These are phyloP conservation scores for Calonectria hongkongensis DNA, from an alignment of 2,329 filamentous ascomycete species.

Conservation along the genomic window DNA sequence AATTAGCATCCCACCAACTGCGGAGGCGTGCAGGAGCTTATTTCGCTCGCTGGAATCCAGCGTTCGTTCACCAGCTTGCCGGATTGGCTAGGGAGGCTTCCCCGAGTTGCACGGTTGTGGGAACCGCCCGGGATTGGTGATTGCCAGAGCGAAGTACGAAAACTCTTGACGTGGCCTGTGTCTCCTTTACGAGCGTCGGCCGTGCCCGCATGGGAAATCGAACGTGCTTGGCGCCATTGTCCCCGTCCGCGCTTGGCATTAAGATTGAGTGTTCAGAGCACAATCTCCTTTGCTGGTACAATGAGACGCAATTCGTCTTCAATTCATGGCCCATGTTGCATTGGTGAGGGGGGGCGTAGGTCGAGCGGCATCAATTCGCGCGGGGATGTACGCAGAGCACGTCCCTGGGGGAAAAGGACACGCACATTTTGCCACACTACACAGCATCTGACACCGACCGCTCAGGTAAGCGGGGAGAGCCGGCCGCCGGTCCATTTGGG, in stretches of 20 bases:
- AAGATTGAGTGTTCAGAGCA: neutral
- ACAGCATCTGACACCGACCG: neutral
- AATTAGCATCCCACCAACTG: slow-evolving; percentile 23
- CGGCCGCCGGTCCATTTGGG: neutral
- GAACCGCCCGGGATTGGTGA: neutral
- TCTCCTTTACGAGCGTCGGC: slow-evolving; percentile 9
- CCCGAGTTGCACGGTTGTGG: neutral
- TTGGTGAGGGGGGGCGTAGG: neutral
- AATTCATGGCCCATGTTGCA: neutral
- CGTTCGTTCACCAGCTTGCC: neutral
- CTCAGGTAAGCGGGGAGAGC: neutral
- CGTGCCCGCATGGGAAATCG: neutral
- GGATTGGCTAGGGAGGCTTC: neutral
- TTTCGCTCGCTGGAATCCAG: neutral
- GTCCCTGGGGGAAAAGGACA: no score
- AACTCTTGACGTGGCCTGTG: slow-evolving; percentile 20
- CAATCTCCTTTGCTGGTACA: slow-evolving; percentile 4
- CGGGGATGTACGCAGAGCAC: neutral
- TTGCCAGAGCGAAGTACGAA: slow-evolving; percentile 21
- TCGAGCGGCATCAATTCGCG: neutral
- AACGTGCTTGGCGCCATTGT: neutral
- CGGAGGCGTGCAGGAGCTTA: slow-evolving; percentile 18
- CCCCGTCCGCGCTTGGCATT: neutral
- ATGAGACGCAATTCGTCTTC: neutral
- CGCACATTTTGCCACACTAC: neutral